phyloP scores from a whole-genome alignment of 192 early-diverging fungal species.

The Podila minutissima region DNA sequence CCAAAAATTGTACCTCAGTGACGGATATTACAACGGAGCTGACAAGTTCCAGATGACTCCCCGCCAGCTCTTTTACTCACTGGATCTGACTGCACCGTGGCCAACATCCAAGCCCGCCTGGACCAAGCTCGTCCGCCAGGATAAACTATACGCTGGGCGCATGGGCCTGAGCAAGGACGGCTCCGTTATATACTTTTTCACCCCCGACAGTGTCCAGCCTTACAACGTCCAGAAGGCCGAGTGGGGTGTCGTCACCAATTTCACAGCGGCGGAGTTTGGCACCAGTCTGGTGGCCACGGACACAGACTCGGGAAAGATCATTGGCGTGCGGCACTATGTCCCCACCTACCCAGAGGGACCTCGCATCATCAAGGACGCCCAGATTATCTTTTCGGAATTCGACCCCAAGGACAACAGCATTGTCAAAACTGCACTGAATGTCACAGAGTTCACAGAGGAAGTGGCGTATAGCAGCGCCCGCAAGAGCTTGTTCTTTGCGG shows the following conservation, averaged over 20 bases:
- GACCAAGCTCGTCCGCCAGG: not conserved
- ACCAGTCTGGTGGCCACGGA: not conserved
- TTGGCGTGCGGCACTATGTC: not conserved
- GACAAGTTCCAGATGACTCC: not conserved
- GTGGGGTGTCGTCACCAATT: not conserved
- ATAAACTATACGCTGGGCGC: too few relatives aligned
- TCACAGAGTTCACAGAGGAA: not conserved
- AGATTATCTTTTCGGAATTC: not conserved
- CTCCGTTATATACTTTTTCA: not conserved
- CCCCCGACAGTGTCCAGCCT: not conserved
- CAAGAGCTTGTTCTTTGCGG: not conserved
- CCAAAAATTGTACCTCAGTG: conserved; percentile 41
- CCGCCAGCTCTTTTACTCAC: not conserved
- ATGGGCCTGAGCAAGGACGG: conserved; percentile 1
- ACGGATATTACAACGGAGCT: not conserved
- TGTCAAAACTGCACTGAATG: not conserved
- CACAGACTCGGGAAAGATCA: not conserved
- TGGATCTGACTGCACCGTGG: not conserved
- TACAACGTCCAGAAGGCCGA: not conserved
- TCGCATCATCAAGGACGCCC: not conserved
- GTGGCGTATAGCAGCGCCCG: not conserved
- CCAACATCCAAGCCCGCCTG: not conserved
- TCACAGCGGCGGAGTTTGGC: not conserved
- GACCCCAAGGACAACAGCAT: not conserved
- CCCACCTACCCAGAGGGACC: not conserved